phyloP scores from a whole-genome alignment of 2,329 filamentous ascomycete genomes.

The Venturia nashicola region DNA sequence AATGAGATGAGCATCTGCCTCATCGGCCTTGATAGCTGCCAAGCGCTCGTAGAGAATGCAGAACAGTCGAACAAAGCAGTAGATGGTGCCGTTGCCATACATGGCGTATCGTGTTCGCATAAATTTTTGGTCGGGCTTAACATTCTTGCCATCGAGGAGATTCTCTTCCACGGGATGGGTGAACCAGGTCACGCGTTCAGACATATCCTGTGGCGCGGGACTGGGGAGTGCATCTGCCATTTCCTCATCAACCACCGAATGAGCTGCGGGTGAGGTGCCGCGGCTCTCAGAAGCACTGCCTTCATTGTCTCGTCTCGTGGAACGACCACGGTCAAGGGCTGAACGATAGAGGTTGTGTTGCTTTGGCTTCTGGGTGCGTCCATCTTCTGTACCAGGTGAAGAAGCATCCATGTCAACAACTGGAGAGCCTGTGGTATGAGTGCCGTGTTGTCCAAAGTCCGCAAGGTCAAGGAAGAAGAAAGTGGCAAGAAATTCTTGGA shows the following conservation, averaged over 20 bases:
- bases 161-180: conserved; percentile 43
- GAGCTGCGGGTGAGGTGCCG: conserved; percentile 75
- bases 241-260: conserved; percentile 68
- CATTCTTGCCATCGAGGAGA: conserved; percentile 47
- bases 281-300: conserved; percentile 73
- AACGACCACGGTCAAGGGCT: conserved; percentile 51
- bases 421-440: neutral
- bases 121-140: conserved; percentile 70
- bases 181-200: conserved; percentile 54
- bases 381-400: conserved; percentile 51
- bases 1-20: conserved; percentile 58
- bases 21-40: conserved; percentile 69
- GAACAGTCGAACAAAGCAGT: conserved; percentile 90
- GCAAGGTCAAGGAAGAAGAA: conserved; percentile 36
- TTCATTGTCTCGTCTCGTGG: conserved; percentile 56
- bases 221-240: conserved; percentile 36
- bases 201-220: conserved; percentile 15
- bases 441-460: conserved; percentile 39
- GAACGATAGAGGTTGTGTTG: conserved; percentile 71
- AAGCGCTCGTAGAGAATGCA: conserved; percentile 81
- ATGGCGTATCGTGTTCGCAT: conserved; percentile 73
- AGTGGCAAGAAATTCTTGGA: conserved; percentile 36
- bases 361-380: conserved; percentile 54
- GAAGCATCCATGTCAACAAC: conserved; percentile 4
- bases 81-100: conserved; percentile 83